Evolutionary conservation across 2,329 filamentous ascomycete species (phyloP).

Genomic region (Alternaria sp.): DNA sequence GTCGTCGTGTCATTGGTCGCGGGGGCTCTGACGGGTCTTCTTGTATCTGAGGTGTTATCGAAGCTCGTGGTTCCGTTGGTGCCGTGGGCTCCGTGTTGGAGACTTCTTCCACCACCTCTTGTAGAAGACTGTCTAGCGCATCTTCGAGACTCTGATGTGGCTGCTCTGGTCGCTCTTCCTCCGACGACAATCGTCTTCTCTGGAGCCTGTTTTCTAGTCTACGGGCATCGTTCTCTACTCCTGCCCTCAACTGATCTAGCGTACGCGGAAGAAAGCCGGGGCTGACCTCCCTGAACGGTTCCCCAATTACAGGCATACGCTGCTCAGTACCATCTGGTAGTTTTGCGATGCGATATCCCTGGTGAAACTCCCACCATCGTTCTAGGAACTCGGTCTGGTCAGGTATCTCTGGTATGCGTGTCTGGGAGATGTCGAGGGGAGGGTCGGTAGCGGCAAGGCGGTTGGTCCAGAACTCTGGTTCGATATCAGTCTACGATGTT

Average conservation of each 20-base stretch:
- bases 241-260: constrained; percentile 54
- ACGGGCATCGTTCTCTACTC: constrained; percentile 39
- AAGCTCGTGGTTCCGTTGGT: constrained; percentile 1
- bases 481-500: constrained; percentile 11
- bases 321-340: constrained; percentile 56
- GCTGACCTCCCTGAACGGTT: constrained; percentile 57
- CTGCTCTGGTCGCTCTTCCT: constrained; percentile 32
- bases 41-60: constrained; percentile 14
- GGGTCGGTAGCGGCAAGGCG: constrained; percentile 54
- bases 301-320: constrained; percentile 57
- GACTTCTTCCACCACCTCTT: constrained; percentile 33
- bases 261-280: constrained; percentile 59
- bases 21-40: constrained; percentile 13
- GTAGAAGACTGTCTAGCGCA: constrained; percentile 45
- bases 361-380: constrained; percentile 61
- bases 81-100: constrained; percentile 19
- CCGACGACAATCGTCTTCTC: constrained; percentile 32
- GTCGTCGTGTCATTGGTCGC: constrained; percentile 27
- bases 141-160: constrained; percentile 46
- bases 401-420: constrained; percentile 57
- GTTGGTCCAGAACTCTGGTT: constrained; percentile 59
- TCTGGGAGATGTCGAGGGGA: constrained; percentile 54
- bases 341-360: constrained; percentile 55
- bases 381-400: constrained; percentile 58
- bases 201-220: constrained; percentile 43